Evolutionary conservation across 2,329 filamentous ascomycete species (phyloP).

Genomic region (Alternaria solani): DNA sequence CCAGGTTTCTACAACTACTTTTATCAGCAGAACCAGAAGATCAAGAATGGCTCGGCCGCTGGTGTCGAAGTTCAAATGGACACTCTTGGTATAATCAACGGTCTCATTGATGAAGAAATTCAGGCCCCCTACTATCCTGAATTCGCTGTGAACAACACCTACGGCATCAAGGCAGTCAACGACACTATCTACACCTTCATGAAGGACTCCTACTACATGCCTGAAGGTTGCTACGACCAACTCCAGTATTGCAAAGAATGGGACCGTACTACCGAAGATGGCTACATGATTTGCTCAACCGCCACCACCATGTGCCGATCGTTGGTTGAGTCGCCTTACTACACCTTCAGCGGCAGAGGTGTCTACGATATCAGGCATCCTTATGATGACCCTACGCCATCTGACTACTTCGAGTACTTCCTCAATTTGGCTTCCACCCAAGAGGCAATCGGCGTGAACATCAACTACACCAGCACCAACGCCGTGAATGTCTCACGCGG

Average conservation of each 20-base stretch:
- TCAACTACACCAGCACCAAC: constrained; percentile 63
- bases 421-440: constrained; percentile 63
- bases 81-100: constrained; percentile 64
- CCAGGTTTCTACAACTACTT: constrained; percentile 65
- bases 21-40: constrained; percentile 63
- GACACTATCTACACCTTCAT: constrained; percentile 56
- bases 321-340: constrained; percentile 56
- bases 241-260: constrained; percentile 56
- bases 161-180: constrained; percentile 59
- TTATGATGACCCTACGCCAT: constrained; percentile 62
- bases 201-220: constrained; percentile 56
- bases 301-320: constrained; percentile 55
- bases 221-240: constrained; percentile 61
- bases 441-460: constrained; percentile 57
- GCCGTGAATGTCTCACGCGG: constrained; percentile 50
- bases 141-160: constrained; percentile 65
- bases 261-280: constrained; percentile 33
- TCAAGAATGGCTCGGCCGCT: constrained; percentile 56
- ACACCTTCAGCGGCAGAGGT: constrained; percentile 53
- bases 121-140: constrained; percentile 58
- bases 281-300: constrained; percentile 46
- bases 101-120: constrained; percentile 61
- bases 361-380: constrained; percentile 64
- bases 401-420: constrained; percentile 60
- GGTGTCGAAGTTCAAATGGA: constrained; percentile 63